A percentile compares a stretch with the other conserved stretches of the same genome.
Conservation (phyloP, 1,139 yeast genomes). For the Candida anutae region DNA sequence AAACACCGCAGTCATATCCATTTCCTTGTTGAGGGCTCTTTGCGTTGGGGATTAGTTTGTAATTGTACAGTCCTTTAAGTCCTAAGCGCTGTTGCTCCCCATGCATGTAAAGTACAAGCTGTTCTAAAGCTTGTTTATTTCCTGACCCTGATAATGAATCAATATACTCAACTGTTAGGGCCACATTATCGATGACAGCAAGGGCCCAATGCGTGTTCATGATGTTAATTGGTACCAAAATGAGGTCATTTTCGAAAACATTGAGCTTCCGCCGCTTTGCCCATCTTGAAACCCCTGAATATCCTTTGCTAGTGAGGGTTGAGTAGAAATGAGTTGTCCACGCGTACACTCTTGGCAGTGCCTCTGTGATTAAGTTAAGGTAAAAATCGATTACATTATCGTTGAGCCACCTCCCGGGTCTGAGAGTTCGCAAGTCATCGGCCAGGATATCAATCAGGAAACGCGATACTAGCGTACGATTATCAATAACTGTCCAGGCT, state of each 20-base stretch:
- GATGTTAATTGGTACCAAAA: constrained; percentile 80
- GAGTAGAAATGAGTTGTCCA: constrained; percentile 88
- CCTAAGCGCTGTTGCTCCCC: constrained; percentile 45
- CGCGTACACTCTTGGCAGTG: constrained; percentile 42
- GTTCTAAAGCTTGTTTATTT: constrained; percentile 46
- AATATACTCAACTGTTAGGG: constrained; percentile 54
- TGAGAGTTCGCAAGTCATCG: constrained; percentile 63
- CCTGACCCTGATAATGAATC: constrained; percentile 61
- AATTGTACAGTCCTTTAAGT: constrained; percentile 14
- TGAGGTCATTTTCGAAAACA: constrained; percentile 52
- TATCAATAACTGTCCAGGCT: constrained; percentile 16
- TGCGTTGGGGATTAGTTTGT: constrained; percentile 25
- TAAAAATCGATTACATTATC: constrained; percentile 87
- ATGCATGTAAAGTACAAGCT: constrained; percentile 52
- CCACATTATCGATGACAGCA: constrained; percentile 63
- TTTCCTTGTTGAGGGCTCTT: constrained; percentile 80
- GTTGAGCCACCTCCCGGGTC: constrained; percentile 76
- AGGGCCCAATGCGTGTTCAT: constrained; percentile 90
- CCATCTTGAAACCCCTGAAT: constrained; percentile 82
- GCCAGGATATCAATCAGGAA: constrained; percentile 52
- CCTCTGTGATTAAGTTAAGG: constrained; percentile 46
- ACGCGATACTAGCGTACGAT: constrained; percentile 16
- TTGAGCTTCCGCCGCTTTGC: constrained; percentile 74
- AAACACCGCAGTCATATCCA: constrained; percentile 94
- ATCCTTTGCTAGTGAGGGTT: constrained; percentile 64